phyloP scores from a whole-genome alignment of 1,139 yeast genomes.

The Lipomyces yarrowii region DNA sequence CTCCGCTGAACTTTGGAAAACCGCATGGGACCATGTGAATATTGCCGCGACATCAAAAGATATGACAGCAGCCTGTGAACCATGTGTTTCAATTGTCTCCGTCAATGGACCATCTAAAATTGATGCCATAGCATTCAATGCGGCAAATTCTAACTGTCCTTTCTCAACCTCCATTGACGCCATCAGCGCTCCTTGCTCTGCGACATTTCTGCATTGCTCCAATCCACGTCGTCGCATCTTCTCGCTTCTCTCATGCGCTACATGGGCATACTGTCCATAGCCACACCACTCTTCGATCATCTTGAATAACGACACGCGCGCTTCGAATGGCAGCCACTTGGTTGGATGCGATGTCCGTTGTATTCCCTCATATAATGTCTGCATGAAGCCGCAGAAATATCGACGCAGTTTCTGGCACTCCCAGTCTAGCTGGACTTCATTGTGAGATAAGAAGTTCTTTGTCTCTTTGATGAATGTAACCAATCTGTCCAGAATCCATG shows the following conservation, averaged over 20 bases:
- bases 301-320: slow-evolving; percentile 79
- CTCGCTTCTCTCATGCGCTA: slow-evolving; percentile 68
- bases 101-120: slow-evolving; percentile 46
- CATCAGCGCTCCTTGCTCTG: slow-evolving; percentile 50
- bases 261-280: slow-evolving; percentile 64
- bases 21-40: slow-evolving; percentile 75
- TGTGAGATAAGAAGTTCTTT: slow-evolving; percentile 61
- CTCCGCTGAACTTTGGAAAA: slow-evolving; percentile 63
- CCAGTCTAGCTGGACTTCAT: slow-evolving; percentile 64
- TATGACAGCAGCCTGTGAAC: slow-evolving; percentile 47
- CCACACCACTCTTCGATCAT: slow-evolving; percentile 95
- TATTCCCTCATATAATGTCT: slow-evolving; percentile 63
- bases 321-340: slow-evolving; percentile 79
- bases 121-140: slow-evolving; percentile 82
- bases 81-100: slow-evolving; percentile 36
- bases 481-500: slow-evolving; percentile 66
- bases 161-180: slow-evolving; percentile 87
- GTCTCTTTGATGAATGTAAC: slow-evolving; percentile 66
- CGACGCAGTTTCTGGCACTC: slow-evolving; percentile 77
- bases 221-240: slow-evolving; percentile 51
- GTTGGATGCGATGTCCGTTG: slow-evolving; percentile 48
- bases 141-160: slow-evolving; percentile 67
- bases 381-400: slow-evolving; percentile 77
- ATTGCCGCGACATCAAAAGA: slow-evolving; percentile 73
- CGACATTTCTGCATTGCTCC: slow-evolving; percentile 39